Base-by-base conservation (phyloP, 176 grass and related monocot species). In the Oryza coarctata region DNA sequence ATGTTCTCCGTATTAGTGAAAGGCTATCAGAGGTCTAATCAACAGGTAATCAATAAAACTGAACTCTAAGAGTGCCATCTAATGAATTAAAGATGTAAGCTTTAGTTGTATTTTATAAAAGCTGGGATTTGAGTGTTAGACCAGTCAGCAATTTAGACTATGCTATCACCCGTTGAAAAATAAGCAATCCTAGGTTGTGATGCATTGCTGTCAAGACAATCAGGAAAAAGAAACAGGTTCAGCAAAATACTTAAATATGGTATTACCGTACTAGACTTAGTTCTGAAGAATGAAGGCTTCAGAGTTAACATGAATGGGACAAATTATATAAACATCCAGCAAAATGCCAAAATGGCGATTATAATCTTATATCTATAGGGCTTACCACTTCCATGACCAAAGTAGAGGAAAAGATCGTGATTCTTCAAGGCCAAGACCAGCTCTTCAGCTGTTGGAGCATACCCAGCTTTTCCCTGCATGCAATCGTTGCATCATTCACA, bases 341-440 rank as follows among this genome's bases (percentile, higher is more conserved):
- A 20, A 84, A 84, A 73, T 83, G 22, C 73, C 3, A 12, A 55
- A 84, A 73, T 83, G 22, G 74, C 4, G 14, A 55, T 12, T 18
- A 80, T 55, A 80, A 55, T 66, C 7, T 44, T 40, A 63, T 87
- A 25, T 50, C 6, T 23, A 67, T 32, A 68, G 70, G 67, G 61
- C 90, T 73, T 92, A 97, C 92, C 95, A 71, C 90, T 97, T 82
- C 95, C 95, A 93, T 97, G 95, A 29, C 95, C 95, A 68, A 97
- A 94, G 50, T 97, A 97, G 8, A 97, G 70, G 63, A 93, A 97
- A 68, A 97, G 84, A 65, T 97, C 92, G 86, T 92, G 88, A 78
- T 86, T 94, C 63, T 38, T 87, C 81, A 97, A 83, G 27, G 86
- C 91, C 65, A 83, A 83, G 63, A 84, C 63, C 22, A 97, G 85